Percentiles rank a stretch among this genome's conserved stretches.
Evolutionary conservation across 441 rosid species (phyloP).

Genomic region (Gossypium davidsonii): DNA sequence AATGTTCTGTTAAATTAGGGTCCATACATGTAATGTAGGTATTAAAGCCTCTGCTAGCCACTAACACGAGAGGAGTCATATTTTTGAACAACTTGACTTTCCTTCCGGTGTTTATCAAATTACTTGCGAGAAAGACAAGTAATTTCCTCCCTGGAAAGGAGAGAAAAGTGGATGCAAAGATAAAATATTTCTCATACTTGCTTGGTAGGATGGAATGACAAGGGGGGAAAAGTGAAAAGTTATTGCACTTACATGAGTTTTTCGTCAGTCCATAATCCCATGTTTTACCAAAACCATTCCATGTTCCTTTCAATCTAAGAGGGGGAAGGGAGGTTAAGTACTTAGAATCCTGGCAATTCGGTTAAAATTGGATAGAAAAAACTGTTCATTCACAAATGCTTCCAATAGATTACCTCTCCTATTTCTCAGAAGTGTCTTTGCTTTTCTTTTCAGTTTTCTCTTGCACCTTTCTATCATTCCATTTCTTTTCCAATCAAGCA

Average conservation of each 20-base stretch:
- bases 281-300: slow-evolving; percentile 1
- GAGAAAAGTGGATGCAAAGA: background rate
- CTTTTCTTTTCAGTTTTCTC: background rate
- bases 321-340: background rate
- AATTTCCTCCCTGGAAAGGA: background rate
- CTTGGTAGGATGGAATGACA: background rate
- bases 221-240: background rate
- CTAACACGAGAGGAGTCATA: background rate
- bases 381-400: background rate
- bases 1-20: slow-evolving; percentile 5
- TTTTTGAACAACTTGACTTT: background rate
- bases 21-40: background rate
- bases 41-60: background rate
- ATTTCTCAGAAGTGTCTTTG: background rate
- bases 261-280: background rate
- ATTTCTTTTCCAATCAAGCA: background rate
- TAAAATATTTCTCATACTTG: background rate
- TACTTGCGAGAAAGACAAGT: background rate
- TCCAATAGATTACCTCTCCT: background rate
- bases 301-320: slow-evolving; percentile 6
- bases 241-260: background rate
- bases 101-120: background rate
- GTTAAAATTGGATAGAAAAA: background rate
- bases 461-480: background rate
- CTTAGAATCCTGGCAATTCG: background rate